A percentile compares a stretch with the other conserved stretches of the same genome.
These are phyloP conservation scores for Trichoderma koningii DNA, from an alignment of 2,329 filamentous ascomycete species.

Conservation along the genomic window DNA sequence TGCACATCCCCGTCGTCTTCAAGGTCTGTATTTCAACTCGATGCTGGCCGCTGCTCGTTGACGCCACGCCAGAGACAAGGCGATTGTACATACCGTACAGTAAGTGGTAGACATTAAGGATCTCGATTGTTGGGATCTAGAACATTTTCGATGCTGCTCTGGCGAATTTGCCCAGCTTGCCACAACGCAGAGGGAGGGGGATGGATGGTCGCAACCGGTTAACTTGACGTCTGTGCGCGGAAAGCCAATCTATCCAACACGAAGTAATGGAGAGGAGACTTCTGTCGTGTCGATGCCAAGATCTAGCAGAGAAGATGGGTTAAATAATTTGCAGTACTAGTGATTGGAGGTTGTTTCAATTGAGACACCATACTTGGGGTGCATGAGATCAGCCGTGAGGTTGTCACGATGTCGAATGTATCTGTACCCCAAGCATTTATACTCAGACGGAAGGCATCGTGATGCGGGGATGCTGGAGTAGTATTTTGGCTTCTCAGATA, in stretches of 20 bases:
- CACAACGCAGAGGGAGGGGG: neutral
- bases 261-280: neutral
- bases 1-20: neutral
- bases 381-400: too few species aligned
- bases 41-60: slow-evolving; percentile 16
- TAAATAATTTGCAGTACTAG: neutral
- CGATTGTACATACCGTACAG: too few species aligned
- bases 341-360: neutral
- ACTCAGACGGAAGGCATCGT: too few species aligned
- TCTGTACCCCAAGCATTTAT: too few species aligned
- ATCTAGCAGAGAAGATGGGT: neutral
- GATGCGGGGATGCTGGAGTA: neutral
- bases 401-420: too few species aligned
- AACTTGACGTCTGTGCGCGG: slow-evolving; percentile 5
- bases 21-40: neutral
- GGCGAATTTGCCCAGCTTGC: slow-evolving; percentile 3
- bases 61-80: slow-evolving; percentile 13
- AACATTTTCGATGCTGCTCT: neutral
- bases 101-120: too few species aligned
- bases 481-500: neutral
- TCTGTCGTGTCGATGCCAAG: neutral
- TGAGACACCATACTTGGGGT: neutral
- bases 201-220: slow-evolving; percentile 18
- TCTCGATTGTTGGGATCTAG: too few species aligned
- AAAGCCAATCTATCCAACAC: neutral